Conservation (phyloP, 139 green algal species). For the Chlorella ohadii region DNA sequence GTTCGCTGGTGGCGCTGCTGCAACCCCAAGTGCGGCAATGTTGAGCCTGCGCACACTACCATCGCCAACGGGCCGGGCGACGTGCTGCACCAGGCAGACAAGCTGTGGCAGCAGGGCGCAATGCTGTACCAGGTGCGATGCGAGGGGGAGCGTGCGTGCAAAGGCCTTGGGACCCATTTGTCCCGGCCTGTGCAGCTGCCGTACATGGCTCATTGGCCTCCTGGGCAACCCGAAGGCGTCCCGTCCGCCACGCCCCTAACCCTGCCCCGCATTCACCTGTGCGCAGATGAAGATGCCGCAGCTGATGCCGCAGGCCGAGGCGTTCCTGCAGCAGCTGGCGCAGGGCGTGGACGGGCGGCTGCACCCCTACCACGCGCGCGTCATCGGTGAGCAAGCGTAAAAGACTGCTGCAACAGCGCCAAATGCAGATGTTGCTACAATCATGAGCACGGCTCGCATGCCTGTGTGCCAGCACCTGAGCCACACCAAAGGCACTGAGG, state of each 20-base stretch:
- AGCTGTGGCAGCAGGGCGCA: slow-evolving; percentile 5
- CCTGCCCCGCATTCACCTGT: neutral
- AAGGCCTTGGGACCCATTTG: no score
- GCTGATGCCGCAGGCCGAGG: slow-evolving; percentile 15
- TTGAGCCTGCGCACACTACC: slow-evolving; percentile 24
- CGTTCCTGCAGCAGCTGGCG: slow-evolving; percentile 22
- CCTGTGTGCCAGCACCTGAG: no score
- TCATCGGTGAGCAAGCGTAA: neutral
- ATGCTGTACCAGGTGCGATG: neutral
- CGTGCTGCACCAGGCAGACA: slow-evolving; percentile 12
- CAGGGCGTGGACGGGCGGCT: slow-evolving; percentile 25
- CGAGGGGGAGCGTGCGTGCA: neutral
- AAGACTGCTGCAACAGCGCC: no score
- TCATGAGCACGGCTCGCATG: no score
- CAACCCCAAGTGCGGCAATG: slow-evolving; percentile 18
- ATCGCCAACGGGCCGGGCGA: slow-evolving; percentile 6
- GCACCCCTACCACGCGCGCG: slow-evolving; percentile 24
- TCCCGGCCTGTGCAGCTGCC: no score
- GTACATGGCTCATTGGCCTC: no score
- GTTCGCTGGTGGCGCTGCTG: slow-evolving; percentile 36
- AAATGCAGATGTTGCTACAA: no score
- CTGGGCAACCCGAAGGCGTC: no score
- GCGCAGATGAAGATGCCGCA: slow-evolving; percentile 20
- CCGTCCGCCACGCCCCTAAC: no score
- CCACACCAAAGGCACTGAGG: no score